phyloP scores from a whole-genome alignment of 441 rosid species.

The Breynia disticha region DNA sequence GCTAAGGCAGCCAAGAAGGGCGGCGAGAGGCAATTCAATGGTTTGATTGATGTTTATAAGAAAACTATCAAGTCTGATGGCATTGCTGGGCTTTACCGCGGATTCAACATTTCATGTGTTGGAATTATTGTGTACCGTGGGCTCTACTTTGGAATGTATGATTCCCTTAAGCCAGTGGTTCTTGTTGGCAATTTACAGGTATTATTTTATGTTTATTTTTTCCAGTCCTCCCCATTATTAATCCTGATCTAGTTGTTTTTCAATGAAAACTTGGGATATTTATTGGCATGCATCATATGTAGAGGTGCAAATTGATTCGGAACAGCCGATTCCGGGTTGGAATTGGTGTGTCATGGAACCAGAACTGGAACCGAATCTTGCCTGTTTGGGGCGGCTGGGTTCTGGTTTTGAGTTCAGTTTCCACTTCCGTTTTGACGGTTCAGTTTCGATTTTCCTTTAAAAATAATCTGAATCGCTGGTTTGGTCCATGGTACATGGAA shows the following conservation, averaged over 20 bases:
- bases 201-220: slow-evolving; percentile 1
- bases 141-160: slow-evolving; percentile 89
- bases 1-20: slow-evolving; percentile 79
- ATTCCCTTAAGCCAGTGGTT: slow-evolving; percentile 85
- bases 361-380: no score
- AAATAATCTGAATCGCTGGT: no score
- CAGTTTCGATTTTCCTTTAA: no score
- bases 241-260: neutral
- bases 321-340: no score
- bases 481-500: no score
- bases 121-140: slow-evolving; percentile 84
- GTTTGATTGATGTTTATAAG: slow-evolving; percentile 74
- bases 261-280: neutral
- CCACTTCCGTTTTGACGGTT: no score
- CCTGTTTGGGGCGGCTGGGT: no score
- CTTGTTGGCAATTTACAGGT: slow-evolving; percentile 66
- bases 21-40: slow-evolving; percentile 88
- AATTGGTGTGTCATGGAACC: no score
- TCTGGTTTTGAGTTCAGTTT: no score
- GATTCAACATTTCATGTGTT: slow-evolving; percentile 74
- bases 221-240: neutral
- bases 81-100: slow-evolving; percentile 83
- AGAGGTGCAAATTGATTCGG: no score
- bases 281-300: no score
- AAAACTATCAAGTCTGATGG: slow-evolving; percentile 79